phyloP scores from a whole-genome alignment of 352 stramenopile genomes.

The Phytophthora vignae region DNA sequence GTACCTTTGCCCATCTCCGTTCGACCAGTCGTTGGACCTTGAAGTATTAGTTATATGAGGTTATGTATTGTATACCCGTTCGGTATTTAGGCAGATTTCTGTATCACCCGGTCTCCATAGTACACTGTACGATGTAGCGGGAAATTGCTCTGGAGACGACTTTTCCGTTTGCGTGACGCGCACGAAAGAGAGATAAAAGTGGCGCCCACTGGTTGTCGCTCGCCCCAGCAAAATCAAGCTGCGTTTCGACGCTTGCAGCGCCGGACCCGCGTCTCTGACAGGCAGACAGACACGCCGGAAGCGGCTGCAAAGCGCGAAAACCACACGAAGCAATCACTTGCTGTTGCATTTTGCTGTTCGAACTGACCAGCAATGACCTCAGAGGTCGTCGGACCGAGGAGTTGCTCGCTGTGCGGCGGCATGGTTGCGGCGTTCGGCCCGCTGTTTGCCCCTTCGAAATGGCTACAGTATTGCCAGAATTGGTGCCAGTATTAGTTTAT shows the following conservation, averaged over 20 bases:
- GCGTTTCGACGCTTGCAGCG: background rate
- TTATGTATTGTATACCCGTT: too few species aligned
- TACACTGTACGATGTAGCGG: too few species aligned
- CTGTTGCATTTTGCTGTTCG: constrained; percentile 24
- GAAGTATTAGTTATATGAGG: too few species aligned
- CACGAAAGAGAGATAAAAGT: background rate
- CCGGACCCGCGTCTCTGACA: background rate
- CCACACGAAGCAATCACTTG: constrained; percentile 19
- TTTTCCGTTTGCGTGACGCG: background rate
- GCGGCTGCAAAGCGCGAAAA: background rate
- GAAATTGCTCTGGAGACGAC: background rate
- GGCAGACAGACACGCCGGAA: constrained; percentile 3
- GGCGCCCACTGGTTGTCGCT: background rate
- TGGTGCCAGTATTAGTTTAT: background rate
- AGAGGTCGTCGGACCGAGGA: constrained; percentile 10
- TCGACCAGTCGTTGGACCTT: too few species aligned
- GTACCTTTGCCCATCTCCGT: too few species aligned
- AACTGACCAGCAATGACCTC: background rate
- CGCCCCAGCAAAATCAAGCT: background rate
- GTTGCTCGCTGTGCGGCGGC: constrained; percentile 4
- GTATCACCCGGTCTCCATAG: background rate
- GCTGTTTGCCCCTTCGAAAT: background rate
- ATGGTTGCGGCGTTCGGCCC: background rate
- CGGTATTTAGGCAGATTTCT: too few species aligned
- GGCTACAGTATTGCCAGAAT: constrained; percentile 2